Conservation (phyloP, 495 filamentous ascomycete species). For the Aspergillus heteromorphus region DNA sequence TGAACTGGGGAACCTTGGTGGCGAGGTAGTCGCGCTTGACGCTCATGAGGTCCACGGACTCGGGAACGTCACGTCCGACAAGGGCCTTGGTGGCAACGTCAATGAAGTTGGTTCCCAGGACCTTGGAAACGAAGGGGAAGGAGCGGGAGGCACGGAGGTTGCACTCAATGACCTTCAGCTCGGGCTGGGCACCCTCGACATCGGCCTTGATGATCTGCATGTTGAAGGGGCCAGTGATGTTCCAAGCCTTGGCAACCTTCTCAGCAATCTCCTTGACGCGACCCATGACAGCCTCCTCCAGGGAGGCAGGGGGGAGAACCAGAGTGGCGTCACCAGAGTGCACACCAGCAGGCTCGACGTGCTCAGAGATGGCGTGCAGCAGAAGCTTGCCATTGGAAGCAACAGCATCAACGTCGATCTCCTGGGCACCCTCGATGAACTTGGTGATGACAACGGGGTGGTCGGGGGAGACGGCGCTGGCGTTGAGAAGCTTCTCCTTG, state of each 20-base stretch:
- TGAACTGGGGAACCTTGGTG: slow-evolving; percentile 97
- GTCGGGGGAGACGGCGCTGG: slow-evolving; percentile 86
- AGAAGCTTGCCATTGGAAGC: slow-evolving; percentile 80
- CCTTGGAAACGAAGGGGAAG: slow-evolving; percentile 97
- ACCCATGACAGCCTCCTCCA: slow-evolving; percentile 69
- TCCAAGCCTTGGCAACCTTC: slow-evolving; percentile 97
- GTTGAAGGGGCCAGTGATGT: slow-evolving; percentile 96
- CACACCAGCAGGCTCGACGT: slow-evolving; percentile 93
- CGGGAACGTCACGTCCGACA: slow-evolving; percentile 77
- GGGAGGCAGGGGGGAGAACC: slow-evolving; percentile 75
- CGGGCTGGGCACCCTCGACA: slow-evolving; percentile 59
- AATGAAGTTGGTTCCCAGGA: slow-evolving; percentile 95
- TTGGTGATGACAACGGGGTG: slow-evolving; percentile 98
- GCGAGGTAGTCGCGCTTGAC: slow-evolving; percentile 85
- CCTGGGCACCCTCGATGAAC: slow-evolving; percentile 94
- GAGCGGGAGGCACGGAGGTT: slow-evolving; percentile 96
- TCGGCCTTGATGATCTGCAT: slow-evolving; percentile 99
- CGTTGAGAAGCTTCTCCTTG: slow-evolving; percentile 81
- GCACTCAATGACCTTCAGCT: slow-evolving; percentile 95
- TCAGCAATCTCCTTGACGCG: slow-evolving; percentile 90
- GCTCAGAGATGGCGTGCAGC: slow-evolving; percentile 90
- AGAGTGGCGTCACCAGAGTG: slow-evolving; percentile 95
- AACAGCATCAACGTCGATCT: slow-evolving; percentile 97
- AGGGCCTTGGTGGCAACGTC: slow-evolving; percentile 93
- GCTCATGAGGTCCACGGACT: slow-evolving; percentile 83